Percentiles rank a stretch among this genome's conserved stretches.
phyloP scores from a whole-genome alignment of 2,329 filamentous ascomycete genomes.

The Parafenestella ontariensis region DNA sequence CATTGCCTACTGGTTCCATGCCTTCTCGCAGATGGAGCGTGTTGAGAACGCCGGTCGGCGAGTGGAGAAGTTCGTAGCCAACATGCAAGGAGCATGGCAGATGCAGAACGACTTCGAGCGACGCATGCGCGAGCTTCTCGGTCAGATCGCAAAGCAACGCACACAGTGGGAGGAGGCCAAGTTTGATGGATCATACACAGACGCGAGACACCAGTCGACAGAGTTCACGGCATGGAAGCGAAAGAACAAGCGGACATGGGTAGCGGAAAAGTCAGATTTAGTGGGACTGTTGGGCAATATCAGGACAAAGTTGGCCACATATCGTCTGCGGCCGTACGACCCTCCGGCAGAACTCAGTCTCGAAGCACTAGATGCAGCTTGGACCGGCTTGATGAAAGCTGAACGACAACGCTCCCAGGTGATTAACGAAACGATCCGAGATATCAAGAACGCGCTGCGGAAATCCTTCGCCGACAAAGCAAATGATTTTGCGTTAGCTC shows the following conservation, averaged over 20 bases:
- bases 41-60: constrained; percentile 96
- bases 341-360: constrained; percentile 84
- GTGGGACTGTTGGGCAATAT: constrained; percentile 95
- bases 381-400: constrained; percentile 78
- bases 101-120: constrained; percentile 98
- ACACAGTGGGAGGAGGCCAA: constrained; percentile 77
- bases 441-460: constrained; percentile 95
- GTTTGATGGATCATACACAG: constrained; percentile 90
- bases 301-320: constrained; percentile 97
- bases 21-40: constrained; percentile 98
- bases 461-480: constrained; percentile 96
- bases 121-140: constrained; percentile 83
- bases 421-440: constrained; percentile 97
- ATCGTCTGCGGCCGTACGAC: constrained; percentile 87
- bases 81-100: constrained; percentile 99
- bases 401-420: constrained; percentile 90
- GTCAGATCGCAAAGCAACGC: constrained; percentile 75
- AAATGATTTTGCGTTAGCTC: constrained; percentile 93
- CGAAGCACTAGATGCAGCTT: constrained; percentile 82
- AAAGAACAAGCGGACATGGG: constrained; percentile 91
- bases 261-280: constrained; percentile 95
- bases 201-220: constrained; percentile 85
- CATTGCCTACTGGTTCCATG: constrained; percentile 99
- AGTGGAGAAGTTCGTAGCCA: constrained; percentile 98
- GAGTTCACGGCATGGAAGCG: constrained; percentile 90